A percentile compares a stretch with the other conserved stretches of the same genome.
Evolutionary conservation across 2,329 filamentous ascomycete genomes (phyloP).

Genomic region (Fusarium lateritium): DNA sequence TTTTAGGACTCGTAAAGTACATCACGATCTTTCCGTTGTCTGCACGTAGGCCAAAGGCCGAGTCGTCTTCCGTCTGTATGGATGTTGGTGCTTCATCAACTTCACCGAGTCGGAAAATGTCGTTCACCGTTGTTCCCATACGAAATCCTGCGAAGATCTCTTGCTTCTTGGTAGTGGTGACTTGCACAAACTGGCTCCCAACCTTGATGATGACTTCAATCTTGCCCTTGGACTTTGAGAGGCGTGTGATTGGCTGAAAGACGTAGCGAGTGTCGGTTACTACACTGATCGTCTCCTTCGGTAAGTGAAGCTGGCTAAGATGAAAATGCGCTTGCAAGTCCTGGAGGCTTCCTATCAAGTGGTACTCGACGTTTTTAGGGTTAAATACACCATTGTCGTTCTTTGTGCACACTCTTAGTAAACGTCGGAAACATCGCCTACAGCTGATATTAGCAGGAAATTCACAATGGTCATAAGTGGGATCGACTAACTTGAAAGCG

Average conservation of each 20-base stretch:
- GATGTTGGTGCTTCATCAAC: constrained; percentile 77
- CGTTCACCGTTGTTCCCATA: constrained; percentile 76
- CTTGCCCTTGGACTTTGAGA: constrained; percentile 79
- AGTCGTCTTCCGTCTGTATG: constrained; percentile 76
- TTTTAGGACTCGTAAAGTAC: constrained; percentile 78
- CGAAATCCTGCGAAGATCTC: constrained; percentile 75
- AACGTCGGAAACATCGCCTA: constrained; percentile 74
- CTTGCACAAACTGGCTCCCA: constrained; percentile 78
- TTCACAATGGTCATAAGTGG: too few species aligned
- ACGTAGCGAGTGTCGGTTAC: constrained; percentile 76
- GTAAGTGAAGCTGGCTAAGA: constrained; percentile 75
- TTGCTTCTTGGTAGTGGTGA: constrained; percentile 78
- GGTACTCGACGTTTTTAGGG: constrained; percentile 75
- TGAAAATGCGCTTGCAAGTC: constrained; percentile 78
- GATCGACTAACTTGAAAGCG: constrained; percentile 68
- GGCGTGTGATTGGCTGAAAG: constrained; percentile 74
- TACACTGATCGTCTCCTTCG: constrained; percentile 79
- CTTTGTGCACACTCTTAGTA: constrained; percentile 73
- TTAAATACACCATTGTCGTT: constrained; percentile 73
- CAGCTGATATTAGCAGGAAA: constrained; percentile 9
- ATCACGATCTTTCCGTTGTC: constrained; percentile 80
- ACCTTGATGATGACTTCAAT: constrained; percentile 79
- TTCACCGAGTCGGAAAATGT: constrained; percentile 77
- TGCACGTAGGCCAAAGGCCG: constrained; percentile 75
- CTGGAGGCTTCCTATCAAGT: constrained; percentile 75